These are phyloP conservation scores for Pleurotus giganteus DNA, from an alignment of 768 basidiomycete genomes.

Conservation along the genomic window DNA sequence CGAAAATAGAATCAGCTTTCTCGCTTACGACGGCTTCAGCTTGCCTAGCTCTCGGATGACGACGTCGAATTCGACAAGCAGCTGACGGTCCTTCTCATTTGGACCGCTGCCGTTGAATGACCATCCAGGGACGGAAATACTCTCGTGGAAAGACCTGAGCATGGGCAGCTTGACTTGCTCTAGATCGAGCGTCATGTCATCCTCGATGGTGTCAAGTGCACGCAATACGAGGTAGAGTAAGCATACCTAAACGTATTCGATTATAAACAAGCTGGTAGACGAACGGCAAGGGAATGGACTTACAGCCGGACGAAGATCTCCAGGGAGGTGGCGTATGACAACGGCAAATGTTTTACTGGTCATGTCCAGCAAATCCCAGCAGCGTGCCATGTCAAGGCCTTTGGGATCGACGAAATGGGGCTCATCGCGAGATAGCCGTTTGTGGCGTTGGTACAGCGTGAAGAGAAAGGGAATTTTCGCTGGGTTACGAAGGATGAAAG, in stretches of 20 bases:
- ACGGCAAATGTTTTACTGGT: conserved; percentile 3
- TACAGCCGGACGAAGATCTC: conserved; percentile 4
- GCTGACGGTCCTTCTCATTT: conserved; percentile 4
- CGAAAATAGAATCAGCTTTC: too few relatives aligned
- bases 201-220: conserved; percentile 2
- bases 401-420: neutral
- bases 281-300: neutral
- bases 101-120: conserved; percentile 7
- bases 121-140: neutral
- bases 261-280: too few relatives aligned
- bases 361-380: conserved; percentile 2
- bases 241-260: neutral
- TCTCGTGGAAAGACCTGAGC: conserved; percentile 5
- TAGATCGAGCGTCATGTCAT: conserved; percentile 3
- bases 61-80: conserved; percentile 6
- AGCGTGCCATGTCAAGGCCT: neutral
- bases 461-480: neutral
- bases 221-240: conserved; percentile 2
- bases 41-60: neutral
- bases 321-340: conserved; percentile 2
- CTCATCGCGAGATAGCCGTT: neutral
- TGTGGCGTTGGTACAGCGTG: neutral
- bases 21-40: neutral
- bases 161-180: conserved; percentile 5
- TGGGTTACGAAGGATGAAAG: neutral